phyloP scores from a whole-genome alignment of 2,329 filamentous ascomycete genomes.

The Byssochlamys sp. region DNA sequence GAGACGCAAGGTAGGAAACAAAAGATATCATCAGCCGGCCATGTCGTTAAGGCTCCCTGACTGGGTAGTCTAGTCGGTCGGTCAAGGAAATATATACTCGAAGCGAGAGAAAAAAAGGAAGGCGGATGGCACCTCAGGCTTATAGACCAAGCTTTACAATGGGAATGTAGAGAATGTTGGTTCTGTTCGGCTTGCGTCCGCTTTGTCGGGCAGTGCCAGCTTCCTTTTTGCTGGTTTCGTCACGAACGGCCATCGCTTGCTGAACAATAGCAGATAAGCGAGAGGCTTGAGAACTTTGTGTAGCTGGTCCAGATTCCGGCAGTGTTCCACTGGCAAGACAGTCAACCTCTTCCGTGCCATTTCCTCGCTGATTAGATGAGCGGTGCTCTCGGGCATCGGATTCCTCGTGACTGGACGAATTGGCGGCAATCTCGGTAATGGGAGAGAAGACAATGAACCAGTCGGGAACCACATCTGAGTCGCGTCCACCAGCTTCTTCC shows the following conservation, averaged over 20 bases:
- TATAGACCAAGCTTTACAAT: slow-evolving; percentile 9
- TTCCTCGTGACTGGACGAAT: background rate
- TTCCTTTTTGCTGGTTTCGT: background rate
- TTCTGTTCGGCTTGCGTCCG: slow-evolving; percentile 1
- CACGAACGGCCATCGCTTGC: slow-evolving; percentile 7
- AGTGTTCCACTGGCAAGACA: background rate
- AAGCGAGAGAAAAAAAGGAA: background rate
- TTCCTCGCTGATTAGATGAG: slow-evolving; percentile 4
- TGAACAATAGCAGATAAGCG: slow-evolving; percentile 8
- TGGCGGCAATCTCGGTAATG: slow-evolving; percentile 1
- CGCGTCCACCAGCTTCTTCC: background rate
- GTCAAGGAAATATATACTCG: background rate
- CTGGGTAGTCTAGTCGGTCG: background rate
- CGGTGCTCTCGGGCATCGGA: background rate
- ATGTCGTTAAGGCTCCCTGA: background rate
- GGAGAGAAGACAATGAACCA: slow-evolving; percentile 21
- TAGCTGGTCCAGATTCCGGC: background rate
- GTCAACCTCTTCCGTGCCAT: background rate
- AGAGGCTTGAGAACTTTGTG: slow-evolving; percentile 4
- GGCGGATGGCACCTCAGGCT: background rate
- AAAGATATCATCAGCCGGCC: background rate
- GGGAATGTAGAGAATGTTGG: slow-evolving; percentile 10
- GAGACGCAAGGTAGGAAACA: background rate
- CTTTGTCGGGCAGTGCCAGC: background rate
- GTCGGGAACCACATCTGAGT: slow-evolving; percentile 1